Conservation (phyloP, 768 basidiomycete species). For the Rhodotorula sphaerocarpa region DNA sequence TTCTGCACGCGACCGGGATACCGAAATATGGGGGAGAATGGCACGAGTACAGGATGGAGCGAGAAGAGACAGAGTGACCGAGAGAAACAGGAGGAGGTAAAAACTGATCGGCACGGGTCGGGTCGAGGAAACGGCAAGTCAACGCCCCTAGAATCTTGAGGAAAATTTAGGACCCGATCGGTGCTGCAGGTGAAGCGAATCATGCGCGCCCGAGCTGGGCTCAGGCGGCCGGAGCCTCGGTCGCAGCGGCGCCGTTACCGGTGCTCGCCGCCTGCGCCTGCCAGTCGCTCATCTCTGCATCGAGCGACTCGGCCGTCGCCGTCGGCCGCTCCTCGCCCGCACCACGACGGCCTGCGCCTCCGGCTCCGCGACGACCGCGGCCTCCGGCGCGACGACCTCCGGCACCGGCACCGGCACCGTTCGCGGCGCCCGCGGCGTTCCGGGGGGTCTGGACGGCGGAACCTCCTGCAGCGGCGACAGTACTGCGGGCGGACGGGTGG, state of each 20-base stretch:
- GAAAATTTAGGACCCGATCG: no score
- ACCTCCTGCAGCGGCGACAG: constrained; percentile 17
- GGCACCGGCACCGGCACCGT: constrained; percentile 42
- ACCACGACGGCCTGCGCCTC: constrained; percentile 46
- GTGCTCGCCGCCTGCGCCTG: constrained; percentile 37
- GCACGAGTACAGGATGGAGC: no score
- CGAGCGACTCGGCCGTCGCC: constrained; percentile 81
- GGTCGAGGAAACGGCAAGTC: no score
- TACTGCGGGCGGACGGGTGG: constrained; percentile 39
- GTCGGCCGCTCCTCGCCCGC: constrained; percentile 52
- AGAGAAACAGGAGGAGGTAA: no score
- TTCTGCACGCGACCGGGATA: no score
- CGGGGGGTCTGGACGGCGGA: constrained; percentile 13
- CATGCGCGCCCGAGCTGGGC: no score
- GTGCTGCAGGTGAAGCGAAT: no score
- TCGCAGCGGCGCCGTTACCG: no score
- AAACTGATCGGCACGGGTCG: no score
- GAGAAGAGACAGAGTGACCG: no score
- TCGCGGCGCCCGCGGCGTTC: constrained; percentile 43
- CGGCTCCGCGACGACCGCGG: constrained; percentile 47
- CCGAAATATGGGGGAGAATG: no score
- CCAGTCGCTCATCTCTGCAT: constrained; percentile 87
- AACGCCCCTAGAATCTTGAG: no score
- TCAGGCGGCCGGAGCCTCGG: constrained; percentile 4
- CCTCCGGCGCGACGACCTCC: constrained; percentile 50